phyloP scores from a whole-genome alignment of 1,284 basidiomycete genomes.

The Hypsizygus ulmarius region DNA sequence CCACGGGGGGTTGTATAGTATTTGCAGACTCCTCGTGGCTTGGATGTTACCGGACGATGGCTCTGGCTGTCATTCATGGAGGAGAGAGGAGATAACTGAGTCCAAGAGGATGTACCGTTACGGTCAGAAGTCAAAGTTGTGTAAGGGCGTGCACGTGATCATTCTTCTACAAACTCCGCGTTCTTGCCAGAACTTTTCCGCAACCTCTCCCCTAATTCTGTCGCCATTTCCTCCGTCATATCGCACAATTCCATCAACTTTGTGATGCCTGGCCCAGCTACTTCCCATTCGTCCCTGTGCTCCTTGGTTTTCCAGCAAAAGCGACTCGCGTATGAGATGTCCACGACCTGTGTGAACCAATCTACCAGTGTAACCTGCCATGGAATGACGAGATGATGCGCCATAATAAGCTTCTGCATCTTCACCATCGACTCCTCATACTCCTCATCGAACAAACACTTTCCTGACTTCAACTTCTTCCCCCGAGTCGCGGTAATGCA shows the following conservation, averaged over 20 bases:
- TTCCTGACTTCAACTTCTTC: constrained; percentile 9
- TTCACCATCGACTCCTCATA: constrained; percentile 24
- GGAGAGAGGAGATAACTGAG: neutral
- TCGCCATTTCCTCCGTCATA: constrained; percentile 18
- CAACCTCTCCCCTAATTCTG: constrained; percentile 10
- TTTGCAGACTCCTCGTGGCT: constrained; percentile 59
- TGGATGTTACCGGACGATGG: constrained; percentile 57
- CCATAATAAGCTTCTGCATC: constrained; percentile 16
- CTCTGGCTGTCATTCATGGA: constrained; percentile 16
- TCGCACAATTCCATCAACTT: constrained; percentile 15
- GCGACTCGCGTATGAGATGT: constrained; percentile 10
- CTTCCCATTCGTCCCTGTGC: constrained; percentile 5
- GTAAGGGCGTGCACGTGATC: constrained; percentile 10
- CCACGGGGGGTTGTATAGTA: constrained; percentile 61
- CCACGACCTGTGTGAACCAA: constrained; percentile 16
- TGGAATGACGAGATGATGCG: constrained; percentile 6
- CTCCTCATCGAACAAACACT: constrained; percentile 20
- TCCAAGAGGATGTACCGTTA: neutral
- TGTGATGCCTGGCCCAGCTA: constrained; percentile 13
- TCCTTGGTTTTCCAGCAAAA: constrained; percentile 9
- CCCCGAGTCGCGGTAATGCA: constrained; percentile 38
- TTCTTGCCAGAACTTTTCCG: no score
- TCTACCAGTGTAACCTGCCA: constrained; percentile 16
- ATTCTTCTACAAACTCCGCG: no score
- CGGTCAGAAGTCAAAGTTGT: neutral